Base-by-base conservation (phyloP, 148 eudicot species). In the Amaranthus cruentus region DNA sequence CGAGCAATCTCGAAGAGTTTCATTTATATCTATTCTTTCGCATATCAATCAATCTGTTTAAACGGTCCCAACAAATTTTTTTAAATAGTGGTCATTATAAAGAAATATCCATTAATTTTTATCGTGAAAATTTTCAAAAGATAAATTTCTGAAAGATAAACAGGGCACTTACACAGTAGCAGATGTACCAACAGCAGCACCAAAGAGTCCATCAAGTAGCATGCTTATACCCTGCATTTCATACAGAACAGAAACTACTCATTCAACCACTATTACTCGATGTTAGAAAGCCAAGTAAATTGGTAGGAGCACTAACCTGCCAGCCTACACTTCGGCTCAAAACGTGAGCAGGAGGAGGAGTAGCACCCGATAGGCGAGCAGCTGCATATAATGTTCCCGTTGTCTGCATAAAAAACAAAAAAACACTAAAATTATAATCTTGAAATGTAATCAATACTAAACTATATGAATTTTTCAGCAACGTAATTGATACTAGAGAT, bases 311-410 rank as follows among this genome's bases (percentile, higher is more conserved):
- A 55, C 64, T 48, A 62, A 95, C 99, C 97, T 92, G 99, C 65
- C 92, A 85, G 70, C 99, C 99, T 73, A 95, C 87, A 82, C 99
- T 92, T 73, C 99, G 82, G 77, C 88, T 86, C 48, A 95, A 65
- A 65, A 95, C 99, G 74, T 91, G 90, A 51, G 83, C 84, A 47
- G 99, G 99, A 74, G 99, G 99, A 21, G 85, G 75, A 69, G 99
- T 95, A 53, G 99, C 99, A 56, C 99, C 99, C 51, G 97, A 69
- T 52, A 95, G 87, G 44, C 99, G 90, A 70, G 97, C 80, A 18
- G 97, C 87, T 68, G 99, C 99, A 80, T 82, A 88, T 75, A 90
- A 90, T 52, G 99, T 80, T 75, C 87, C 99, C 43, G 97, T 95
- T 10, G 99, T 87, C 99, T 95, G 87, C 85, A 88, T 47, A 12